Conservation (phyloP, 148 eudicot genomes). For the Rhododendron molle region DNA sequence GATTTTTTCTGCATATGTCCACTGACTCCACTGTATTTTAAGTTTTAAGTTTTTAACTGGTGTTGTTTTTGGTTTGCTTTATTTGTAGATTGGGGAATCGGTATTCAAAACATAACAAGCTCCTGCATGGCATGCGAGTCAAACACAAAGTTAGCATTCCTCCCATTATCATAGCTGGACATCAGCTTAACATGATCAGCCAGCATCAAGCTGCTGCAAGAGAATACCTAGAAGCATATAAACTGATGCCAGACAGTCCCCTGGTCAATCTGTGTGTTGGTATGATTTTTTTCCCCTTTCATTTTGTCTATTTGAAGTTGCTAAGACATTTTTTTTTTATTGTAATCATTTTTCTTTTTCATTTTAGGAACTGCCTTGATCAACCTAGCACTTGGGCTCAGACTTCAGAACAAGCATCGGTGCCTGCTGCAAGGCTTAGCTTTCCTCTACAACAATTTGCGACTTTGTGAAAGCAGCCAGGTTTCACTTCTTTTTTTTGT, state of each 20-base stretch:
- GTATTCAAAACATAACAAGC: slow-evolving; percentile 49
- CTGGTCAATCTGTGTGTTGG: slow-evolving; percentile 80
- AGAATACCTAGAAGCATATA: slow-evolving; percentile 83
- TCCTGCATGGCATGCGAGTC: slow-evolving; percentile 49
- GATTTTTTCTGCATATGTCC: background rate
- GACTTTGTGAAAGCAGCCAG: slow-evolving; percentile 61
- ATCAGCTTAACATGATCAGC: slow-evolving; percentile 68
- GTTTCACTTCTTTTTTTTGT: background rate
- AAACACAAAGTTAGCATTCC: slow-evolving; percentile 63
- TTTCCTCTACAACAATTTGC: slow-evolving; percentile 68
- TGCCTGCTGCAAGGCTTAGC: slow-evolving; percentile 82
- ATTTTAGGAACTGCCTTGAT: slow-evolving; percentile 60
- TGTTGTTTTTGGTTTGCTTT: slow-evolving; percentile 10
- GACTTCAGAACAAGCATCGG: slow-evolving; percentile 94
- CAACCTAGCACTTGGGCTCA: slow-evolving; percentile 68
- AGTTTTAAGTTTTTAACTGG: no score
- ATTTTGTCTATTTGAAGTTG: background rate
- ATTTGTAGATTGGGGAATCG: slow-evolving; percentile 56
- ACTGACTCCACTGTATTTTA: background rate
- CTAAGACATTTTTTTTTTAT: background rate
- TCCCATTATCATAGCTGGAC: slow-evolving; percentile 68
- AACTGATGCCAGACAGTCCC: slow-evolving; percentile 70
- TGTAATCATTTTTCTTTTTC: background rate
- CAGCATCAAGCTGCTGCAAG: slow-evolving; percentile 91
- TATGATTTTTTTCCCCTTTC: background rate